phyloP scores from a whole-genome alignment of 192 early-diverging fungal species.

The Backusella luteola region DNA sequence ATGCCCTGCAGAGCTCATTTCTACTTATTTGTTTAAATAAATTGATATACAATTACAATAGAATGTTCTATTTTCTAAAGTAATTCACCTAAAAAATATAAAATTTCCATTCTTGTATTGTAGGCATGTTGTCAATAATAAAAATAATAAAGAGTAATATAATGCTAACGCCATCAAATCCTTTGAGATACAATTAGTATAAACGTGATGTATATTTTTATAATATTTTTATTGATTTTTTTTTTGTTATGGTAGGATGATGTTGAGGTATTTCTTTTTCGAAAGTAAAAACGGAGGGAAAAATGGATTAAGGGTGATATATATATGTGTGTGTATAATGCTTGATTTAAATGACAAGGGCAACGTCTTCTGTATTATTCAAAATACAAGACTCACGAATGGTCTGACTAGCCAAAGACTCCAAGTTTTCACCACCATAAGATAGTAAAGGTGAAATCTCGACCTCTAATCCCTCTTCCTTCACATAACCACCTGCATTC shows the following conservation, averaged over 20 bases:
- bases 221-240: not conserved
- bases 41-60: too few species aligned
- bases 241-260: not conserved
- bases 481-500: constrained; percentile 72
- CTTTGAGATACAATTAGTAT: too few species aligned
- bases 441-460: constrained; percentile 75
- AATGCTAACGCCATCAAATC: too few species aligned
- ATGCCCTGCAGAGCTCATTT: not conserved
- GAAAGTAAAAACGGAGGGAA: not conserved
- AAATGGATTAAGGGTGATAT: not conserved
- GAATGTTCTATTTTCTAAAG: too few species aligned
- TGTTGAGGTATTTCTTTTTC: not conserved
- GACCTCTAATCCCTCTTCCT: constrained; percentile 27
- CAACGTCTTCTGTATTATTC: constrained; percentile 9
- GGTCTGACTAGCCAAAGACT: constrained; percentile 60
- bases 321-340: not conserved
- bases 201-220: not conserved
- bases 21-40: not conserved
- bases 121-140: too few species aligned
- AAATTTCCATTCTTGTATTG: too few species aligned
- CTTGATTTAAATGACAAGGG: not conserved
- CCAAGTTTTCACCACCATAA: constrained; percentile 87
- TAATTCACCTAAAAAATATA: too few species aligned
- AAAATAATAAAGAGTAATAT: too few species aligned
- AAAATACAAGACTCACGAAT: constrained; percentile 24